Base-by-base conservation (phyloP, 2,329 filamentous ascomycete species). In the Claviceps arundinis region DNA sequence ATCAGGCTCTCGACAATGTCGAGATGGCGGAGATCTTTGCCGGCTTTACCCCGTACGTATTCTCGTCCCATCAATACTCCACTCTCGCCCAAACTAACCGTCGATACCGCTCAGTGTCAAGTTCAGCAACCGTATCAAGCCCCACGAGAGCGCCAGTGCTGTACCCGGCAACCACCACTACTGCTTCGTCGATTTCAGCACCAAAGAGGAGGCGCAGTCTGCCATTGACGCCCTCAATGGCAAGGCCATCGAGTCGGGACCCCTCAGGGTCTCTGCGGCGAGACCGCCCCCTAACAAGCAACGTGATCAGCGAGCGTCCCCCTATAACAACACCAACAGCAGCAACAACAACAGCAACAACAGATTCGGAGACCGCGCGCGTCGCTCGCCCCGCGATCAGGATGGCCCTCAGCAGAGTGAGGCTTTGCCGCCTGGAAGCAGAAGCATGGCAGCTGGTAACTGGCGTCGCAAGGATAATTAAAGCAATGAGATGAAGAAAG, bases 181-280 rank as follows among this genome's bases (percentile, higher is more conserved):
- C 64, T 78, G 79, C 58, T 85, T 84, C 54, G 77, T 85, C n/a
- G 80, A 85, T 58, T 74, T 85, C 52, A 69, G 68, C 47, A 77
- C 71, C 5, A 61, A 67, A 0, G 73, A 80, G 50, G 75, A 83
- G 55, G 78, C 78, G 0, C 64, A 72, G 37, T 64, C 65, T 9
- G 81, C 79, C 22, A 70, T 78, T 1, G 59, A 56, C 30, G 45
- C 57, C 1, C 57, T 66, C 0, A 54, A 63, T 19, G 62, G 61
- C 3, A 58, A 51, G 17, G 37, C 53, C 3, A 53, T 56, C 14
- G 49, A 60, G 11, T 59, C 58, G 5, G 63, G 62, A 19, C 58
- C 40, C 7, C 45, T 60, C 4, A 58, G 53, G 51, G 56, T 57
- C 4, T 55, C 52, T 1, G 37, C 56, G 38, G 57, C 58, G 22